Evolutionary conservation across 495 filamentous ascomycete genomes (phyloP).

Genomic region (Talaromyces borbonicus): DNA sequence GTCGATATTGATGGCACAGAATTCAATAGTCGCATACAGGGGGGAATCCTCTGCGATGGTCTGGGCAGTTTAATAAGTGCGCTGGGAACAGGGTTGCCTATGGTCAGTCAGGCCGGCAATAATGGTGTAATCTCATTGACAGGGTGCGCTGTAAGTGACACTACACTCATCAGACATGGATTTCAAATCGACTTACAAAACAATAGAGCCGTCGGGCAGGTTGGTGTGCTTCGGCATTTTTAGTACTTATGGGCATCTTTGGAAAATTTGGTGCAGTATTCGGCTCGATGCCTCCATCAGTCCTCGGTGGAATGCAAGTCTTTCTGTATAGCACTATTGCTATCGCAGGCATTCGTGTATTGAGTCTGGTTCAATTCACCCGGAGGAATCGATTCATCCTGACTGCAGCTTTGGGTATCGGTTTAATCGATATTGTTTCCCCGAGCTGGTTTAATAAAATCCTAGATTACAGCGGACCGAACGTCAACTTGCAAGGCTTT

Average conservation of each 20-base stretch:
- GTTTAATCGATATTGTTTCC: slow-evolving; percentile 67
- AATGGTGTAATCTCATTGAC: slow-evolving; percentile 81
- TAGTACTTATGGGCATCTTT: slow-evolving; percentile 75
- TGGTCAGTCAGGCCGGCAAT: slow-evolving; percentile 69
- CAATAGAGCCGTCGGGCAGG: slow-evolving; percentile 31
- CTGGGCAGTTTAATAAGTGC: slow-evolving; percentile 67
- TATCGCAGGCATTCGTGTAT: slow-evolving; percentile 71
- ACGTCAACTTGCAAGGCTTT: slow-evolving; percentile 59
- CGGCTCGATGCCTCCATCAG: slow-evolving; percentile 66
- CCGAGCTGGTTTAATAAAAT: slow-evolving; percentile 60
- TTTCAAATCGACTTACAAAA: background rate
- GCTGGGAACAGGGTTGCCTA: slow-evolving; percentile 65
- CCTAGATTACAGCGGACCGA: slow-evolving; percentile 55
- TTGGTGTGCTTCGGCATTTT: slow-evolving; percentile 45
- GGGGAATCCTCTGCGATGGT: slow-evolving; percentile 72
- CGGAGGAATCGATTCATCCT: slow-evolving; percentile 77
- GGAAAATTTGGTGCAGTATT: slow-evolving; percentile 77
- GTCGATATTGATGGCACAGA: slow-evolving; percentile 64
- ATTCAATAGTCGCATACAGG: slow-evolving; percentile 78
- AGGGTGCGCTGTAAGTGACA: slow-evolving; percentile 58
- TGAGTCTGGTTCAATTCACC: slow-evolving; percentile 61
- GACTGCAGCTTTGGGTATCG: slow-evolving; percentile 59
- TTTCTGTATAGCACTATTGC: slow-evolving; percentile 75
- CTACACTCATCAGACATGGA: background rate
- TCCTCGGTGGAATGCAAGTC: slow-evolving; percentile 81